Conservation (phyloP, 345 rosid genomes). For the Lepidium didymum region DNA sequence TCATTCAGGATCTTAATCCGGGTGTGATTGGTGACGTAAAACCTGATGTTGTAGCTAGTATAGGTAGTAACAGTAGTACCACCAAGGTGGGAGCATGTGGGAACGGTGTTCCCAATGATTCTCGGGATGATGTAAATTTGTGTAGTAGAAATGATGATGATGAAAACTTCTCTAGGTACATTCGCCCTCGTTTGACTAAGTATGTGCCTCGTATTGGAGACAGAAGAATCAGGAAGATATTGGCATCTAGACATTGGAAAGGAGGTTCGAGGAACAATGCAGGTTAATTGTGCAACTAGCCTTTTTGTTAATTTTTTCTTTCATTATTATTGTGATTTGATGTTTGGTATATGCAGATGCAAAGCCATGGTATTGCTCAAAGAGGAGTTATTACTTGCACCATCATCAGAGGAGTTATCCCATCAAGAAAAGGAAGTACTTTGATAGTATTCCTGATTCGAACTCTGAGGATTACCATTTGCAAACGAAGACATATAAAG, state of each 20-base stretch:
- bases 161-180: slow-evolving; percentile 80
- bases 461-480: slow-evolving; percentile 38
- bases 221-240: slow-evolving; percentile 78
- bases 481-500: slow-evolving; percentile 1
- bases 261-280: slow-evolving; percentile 33
- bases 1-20: slow-evolving; percentile 26
- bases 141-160: slow-evolving; percentile 80
- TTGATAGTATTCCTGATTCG: slow-evolving; percentile 35
- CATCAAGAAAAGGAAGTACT: slow-evolving; percentile 70
- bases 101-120: slow-evolving; percentile 10
- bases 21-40: slow-evolving; percentile 36
- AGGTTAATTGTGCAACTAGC: background rate
- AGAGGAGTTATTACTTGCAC: slow-evolving; percentile 48
- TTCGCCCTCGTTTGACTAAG: slow-evolving; percentile 47
- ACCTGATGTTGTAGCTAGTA: slow-evolving; percentile 44
- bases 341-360: slow-evolving; percentile 30
- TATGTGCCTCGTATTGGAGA: slow-evolving; percentile 66
- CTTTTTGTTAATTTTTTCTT: slow-evolving; percentile 12
- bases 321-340: background rate
- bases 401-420: slow-evolving; percentile 64
- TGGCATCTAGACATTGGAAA: slow-evolving; percentile 80
- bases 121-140: slow-evolving; percentile 57
- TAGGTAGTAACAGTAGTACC: slow-evolving; percentile 39
- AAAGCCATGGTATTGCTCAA: slow-evolving; percentile 43
- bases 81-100: slow-evolving; percentile 7